Evolutionary conservation across 2,329 filamentous ascomycete species (phyloP), one percentile per base, ranked within the genome.

Genomic region (Plenodomus lindquistii): DNA sequence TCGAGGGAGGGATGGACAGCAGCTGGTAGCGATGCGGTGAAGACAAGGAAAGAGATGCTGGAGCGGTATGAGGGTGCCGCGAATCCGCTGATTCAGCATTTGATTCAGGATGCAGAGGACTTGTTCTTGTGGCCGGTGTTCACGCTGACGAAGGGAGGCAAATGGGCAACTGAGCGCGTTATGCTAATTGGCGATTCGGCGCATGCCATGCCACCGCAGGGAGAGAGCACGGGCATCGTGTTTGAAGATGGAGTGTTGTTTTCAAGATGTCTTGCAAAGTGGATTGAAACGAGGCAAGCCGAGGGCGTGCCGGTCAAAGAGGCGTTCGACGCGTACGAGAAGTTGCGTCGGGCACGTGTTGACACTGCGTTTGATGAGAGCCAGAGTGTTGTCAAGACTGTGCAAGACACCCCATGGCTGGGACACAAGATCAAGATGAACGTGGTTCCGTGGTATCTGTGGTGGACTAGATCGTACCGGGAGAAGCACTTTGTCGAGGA

Each of bases 231-330:
- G 3, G 78, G 78, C 15, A 75, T 81, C 27, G 77, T 80, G 9
- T 79, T 81, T 52, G 79, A 81, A 62, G 78, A 81, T 57, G 79
- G 74, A 2, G 75, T 80, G 29, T 60, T 81, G 44, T 75, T 81
- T 61, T 73, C 77, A 18, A 62, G 75, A 40, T 76, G 73, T 62
- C 48, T 77, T 39, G 71, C 67, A 1, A 61, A 67, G 37, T 77
- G 75, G 74, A 70, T 76, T 58, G 69, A 75, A 46, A 72, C 69
- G 48, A 66, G 69, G 37, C 37, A 45, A 11, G 44, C 52, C 5
- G 44, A 55, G 22, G 65, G 57, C 18, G 66, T 56, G 20, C 64
- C 62, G 4, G 70, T 79, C 31, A 70, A 73, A n/a, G 72, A 76
- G 54, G 69, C 77, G 0, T 77, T 80, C 50, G 66, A 73, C 42